A percentile compares a stretch with the other conserved stretches of the same genome.
Conservation (phyloP, 495 filamentous ascomycete species). For the Podospora pseudopauciseta region DNA sequence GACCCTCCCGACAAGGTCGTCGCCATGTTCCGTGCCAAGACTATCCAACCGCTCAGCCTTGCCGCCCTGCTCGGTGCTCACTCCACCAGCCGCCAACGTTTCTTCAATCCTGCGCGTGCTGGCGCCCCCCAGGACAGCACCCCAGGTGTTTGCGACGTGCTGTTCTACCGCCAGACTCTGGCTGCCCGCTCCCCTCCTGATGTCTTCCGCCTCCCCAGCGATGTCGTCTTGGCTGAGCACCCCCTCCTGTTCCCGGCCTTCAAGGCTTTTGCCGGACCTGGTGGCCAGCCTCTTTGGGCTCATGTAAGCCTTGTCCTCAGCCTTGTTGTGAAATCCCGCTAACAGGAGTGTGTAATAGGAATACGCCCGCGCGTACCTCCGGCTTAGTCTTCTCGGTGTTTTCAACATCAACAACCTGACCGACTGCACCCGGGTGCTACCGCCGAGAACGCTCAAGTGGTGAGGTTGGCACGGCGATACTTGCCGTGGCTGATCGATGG, state of each 20-base stretch:
- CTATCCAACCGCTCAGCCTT: slow-evolving; percentile 43
- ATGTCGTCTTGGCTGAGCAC: slow-evolving; percentile 40
- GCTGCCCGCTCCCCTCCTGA: slow-evolving; percentile 32
- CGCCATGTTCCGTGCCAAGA: slow-evolving; percentile 47
- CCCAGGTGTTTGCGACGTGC: slow-evolving; percentile 36
- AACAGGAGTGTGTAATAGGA: slow-evolving; percentile 16
- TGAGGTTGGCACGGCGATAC: not conserved
- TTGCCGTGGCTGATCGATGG: not conserved
- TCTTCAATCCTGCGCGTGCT: slow-evolving; percentile 36
- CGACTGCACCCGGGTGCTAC: slow-evolving; percentile 37
- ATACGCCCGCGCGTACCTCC: slow-evolving; percentile 39
- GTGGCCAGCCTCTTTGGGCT: slow-evolving; percentile 33
- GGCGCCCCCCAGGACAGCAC: slow-evolving; percentile 38
- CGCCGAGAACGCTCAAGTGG: slow-evolving; percentile 11
- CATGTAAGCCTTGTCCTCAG: slow-evolving; percentile 23
- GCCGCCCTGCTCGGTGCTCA: slow-evolving; percentile 52
- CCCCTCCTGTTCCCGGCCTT: slow-evolving; percentile 30
- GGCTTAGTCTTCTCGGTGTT: slow-evolving; percentile 41
- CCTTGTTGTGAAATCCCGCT: not conserved
- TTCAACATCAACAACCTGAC: slow-evolving; percentile 41
- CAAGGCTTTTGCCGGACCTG: slow-evolving; percentile 28
- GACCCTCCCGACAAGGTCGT: slow-evolving; percentile 29
- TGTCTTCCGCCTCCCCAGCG: slow-evolving; percentile 46
- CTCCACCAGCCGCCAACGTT: slow-evolving; percentile 43
- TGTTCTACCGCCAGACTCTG: slow-evolving; percentile 46